Percentiles rank a stretch among this genome's conserved stretches.
These are phyloP conservation scores for Agrostemma githago DNA, from an alignment of 148 eudicot species.

Conservation along the genomic window DNA sequence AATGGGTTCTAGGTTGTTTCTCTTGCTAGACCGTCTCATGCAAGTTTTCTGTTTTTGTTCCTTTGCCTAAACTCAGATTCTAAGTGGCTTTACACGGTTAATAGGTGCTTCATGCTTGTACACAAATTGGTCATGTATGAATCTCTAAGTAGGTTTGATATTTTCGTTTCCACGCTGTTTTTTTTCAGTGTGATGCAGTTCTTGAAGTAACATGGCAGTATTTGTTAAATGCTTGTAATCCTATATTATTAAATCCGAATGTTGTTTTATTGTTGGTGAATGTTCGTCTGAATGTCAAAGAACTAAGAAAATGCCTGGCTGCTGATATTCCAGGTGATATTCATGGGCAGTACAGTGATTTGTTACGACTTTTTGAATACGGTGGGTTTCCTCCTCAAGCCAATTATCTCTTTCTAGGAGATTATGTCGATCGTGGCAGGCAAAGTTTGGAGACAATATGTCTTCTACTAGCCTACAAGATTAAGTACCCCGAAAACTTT, in stretches of 20 bases:
- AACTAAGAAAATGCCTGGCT: background rate
- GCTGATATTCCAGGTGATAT: conserved; percentile 51
- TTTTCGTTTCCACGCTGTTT: background rate
- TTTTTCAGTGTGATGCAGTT: background rate
- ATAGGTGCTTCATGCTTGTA: background rate
- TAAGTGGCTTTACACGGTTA: background rate
- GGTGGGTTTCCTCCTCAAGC: conserved; percentile 74
- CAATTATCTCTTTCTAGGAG: conserved; percentile 69
- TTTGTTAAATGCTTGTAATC: background rate
- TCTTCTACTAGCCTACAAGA: conserved; percentile 69
- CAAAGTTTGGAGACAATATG: conserved; percentile 78
- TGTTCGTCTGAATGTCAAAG: background rate
- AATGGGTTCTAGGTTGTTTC: too few species aligned
- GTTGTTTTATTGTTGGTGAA: background rate
- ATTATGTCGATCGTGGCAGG: conserved; percentile 74
- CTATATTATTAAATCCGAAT: background rate
- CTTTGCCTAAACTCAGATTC: background rate
- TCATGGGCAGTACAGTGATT: conserved; percentile 73
- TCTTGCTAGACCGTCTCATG: background rate
- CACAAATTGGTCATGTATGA: background rate
- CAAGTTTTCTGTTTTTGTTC: background rate
- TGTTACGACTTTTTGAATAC: conserved; percentile 64
- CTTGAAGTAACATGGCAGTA: background rate
- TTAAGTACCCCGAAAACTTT: conserved; percentile 65
- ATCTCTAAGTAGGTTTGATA: background rate